These are phyloP conservation scores for Tilletia horrida DNA, from an alignment of 1,284 basidiomycete species.

Conservation along the genomic window DNA sequence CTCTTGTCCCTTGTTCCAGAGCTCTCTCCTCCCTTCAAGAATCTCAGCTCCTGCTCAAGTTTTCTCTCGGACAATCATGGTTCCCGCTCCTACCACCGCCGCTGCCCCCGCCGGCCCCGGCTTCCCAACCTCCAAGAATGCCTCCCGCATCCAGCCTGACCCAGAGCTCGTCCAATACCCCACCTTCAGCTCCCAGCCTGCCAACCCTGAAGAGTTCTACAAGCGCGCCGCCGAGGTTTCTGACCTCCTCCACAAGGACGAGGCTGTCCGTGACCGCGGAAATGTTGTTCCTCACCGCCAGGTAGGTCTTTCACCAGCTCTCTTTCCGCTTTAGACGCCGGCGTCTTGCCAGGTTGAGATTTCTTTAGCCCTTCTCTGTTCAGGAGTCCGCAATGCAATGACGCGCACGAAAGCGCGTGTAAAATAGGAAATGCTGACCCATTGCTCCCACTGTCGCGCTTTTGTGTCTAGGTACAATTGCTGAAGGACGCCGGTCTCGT, in stretches of 20 bases:
- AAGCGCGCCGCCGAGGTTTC: constrained; percentile 48
- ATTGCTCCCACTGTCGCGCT: too few species aligned
- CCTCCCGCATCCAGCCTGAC: constrained; percentile 43
- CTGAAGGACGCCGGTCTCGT: constrained; percentile 52
- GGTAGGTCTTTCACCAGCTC: not conserved
- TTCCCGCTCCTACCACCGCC: constrained; percentile 31
- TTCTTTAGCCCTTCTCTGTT: too few species aligned
- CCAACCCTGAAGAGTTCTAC: constrained; percentile 40
- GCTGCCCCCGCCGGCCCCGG: constrained; percentile 13
- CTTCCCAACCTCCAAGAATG: constrained; percentile 23
- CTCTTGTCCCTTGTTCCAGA: not conserved
- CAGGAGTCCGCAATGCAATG: too few species aligned
- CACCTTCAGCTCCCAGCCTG: constrained; percentile 35
- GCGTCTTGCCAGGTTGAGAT: not conserved
- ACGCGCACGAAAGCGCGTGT: too few species aligned
- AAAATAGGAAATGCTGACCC: constrained; percentile 1
- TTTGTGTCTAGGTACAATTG: constrained; percentile 39
- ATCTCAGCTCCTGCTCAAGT: not conserved
- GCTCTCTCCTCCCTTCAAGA: too few species aligned
- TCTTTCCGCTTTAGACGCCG: not conserved
- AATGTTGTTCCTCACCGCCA: constrained; percentile 53
- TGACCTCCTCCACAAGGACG: constrained; percentile 45
- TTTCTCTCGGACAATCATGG: constrained; percentile 26
- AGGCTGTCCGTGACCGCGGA: constrained; percentile 47
- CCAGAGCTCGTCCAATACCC: constrained; percentile 46